Base-by-base conservation (phyloP, 2,329 filamentous ascomycete genomes). In the Fusarium sp. region DNA sequence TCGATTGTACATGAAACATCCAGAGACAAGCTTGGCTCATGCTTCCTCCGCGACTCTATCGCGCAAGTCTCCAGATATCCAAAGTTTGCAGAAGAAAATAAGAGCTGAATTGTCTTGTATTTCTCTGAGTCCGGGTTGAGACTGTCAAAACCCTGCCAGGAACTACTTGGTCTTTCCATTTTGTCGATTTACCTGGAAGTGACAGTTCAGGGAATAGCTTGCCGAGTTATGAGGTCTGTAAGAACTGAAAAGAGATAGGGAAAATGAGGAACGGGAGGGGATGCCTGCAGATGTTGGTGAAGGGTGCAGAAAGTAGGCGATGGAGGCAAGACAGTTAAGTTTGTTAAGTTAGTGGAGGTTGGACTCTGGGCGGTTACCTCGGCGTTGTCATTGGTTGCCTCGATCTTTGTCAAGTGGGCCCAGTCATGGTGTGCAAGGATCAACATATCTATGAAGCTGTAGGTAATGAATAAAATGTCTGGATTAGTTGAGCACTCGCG, bases 141-240 rank as follows among this genome's bases (percentile, higher is more conserved):
- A 24, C 7, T 24, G 4, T 31, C 47, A 24, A 50, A 50, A 10
- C 47, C 47, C 30, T 50, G 15, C 47, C 47, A 50, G 3, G 22
- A 10, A 4, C 11, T 10, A 9, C 30, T 20, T 7, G 30, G 30
- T 24, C 22, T 24, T 2, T 33, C 47, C 47, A 50, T 50, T 4
- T 30, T 13, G 10, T 5, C 28, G 14, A 3, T n/a, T 24, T 0
- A 33, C 11, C 0, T 50, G n/a, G 12, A 24, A 31, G 6, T 1
- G 45, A 6, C 1, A 2, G 10, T 22, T 12, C 0, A 44, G 10
- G 28, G 26, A 12, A 16, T 0, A 30, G 3, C 16, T 48, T 48
- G 28, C 6, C 14, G 28, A 31, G 3, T 6, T n/a, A 12, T 12
- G 3, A 3, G 7, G 10, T n/a, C 16, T 5, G 18, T 4, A 7